Evolutionary conservation across 768 basidiomycete genomes (phyloP), one percentile per base, ranked within the genome.

Genomic region (Mycena indigotica): DNA sequence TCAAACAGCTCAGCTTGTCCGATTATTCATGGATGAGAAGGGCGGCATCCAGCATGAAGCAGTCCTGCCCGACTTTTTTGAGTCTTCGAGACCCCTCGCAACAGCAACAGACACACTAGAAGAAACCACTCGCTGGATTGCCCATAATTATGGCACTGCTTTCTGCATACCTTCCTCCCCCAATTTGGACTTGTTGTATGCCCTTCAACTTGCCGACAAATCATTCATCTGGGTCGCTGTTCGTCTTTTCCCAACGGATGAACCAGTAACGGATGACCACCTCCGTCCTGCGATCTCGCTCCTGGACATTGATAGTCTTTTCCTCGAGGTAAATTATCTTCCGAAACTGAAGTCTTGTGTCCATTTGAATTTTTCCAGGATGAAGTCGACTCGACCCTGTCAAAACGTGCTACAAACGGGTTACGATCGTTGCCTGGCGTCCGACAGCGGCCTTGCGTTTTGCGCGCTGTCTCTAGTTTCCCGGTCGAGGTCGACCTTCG

Each of bases 1-100:
- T 4, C 54, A 55, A 28, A 25, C 54, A 1, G 54, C 54, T 28
- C 29, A 55, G 19, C 54, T 56, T 3, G 55, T 49, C 3, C 35
- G 29, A 15, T 51, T 56, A 28, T 24, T 29, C 21, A 35, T 48
- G 24, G 19, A 10, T 19, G 49, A 56, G n/a, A 5, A 5, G 15
- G 41, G n/a, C 41, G 41, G 23, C 1, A 28, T 24, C 8, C 39
- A 5, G 46, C 21, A 28, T 13, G n/a, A 8, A 35, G 21, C 26
- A 10, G 41, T 44, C 23, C 15, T 13, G 15, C 8, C 41, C 13
- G 41, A 56, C 29, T 13, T 5, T 19, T 23, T 44, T 21, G 41
- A 44, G 13, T 50, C 55, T 12, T 23, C 32, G 15, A n/a, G 28
- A 8, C 41, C 41, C 15, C 41, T 44, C n/a, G 41, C 41, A 23